A percentile compares a stretch with the other conserved stretches of the same genome.
phyloP scores from a whole-genome alignment of 441 rosid species.

The Pelargonium myrrhifolium region DNA sequence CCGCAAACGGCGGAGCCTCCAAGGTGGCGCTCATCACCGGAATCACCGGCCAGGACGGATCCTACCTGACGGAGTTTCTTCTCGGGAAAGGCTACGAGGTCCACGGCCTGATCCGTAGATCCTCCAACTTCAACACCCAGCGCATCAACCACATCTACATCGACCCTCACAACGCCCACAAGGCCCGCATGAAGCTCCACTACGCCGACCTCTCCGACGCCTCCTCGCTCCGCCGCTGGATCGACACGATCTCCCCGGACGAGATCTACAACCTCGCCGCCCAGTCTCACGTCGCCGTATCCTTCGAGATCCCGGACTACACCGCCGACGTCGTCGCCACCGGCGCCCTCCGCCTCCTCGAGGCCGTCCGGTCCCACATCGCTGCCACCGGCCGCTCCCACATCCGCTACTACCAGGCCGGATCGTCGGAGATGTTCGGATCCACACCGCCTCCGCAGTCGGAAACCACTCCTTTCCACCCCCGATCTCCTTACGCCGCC shows the following conservation, averaged over 20 bases:
- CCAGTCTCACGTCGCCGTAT: constrained; percentile 79
- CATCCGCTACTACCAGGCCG: constrained; percentile 75
- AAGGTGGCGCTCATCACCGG: constrained; percentile 69
- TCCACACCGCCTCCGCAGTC: constrained; percentile 74
- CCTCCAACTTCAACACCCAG: constrained; percentile 86
- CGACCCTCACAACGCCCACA: constrained; percentile 72
- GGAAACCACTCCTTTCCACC: constrained; percentile 64
- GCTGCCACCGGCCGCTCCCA: constrained; percentile 48
- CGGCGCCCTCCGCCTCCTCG: constrained; percentile 72
- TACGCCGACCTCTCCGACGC: constrained; percentile 81
- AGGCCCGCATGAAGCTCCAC: constrained; percentile 87
- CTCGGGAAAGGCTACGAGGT: constrained; percentile 69
- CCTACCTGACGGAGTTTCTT: constrained; percentile 74
- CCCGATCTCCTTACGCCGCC: constrained; percentile 77
- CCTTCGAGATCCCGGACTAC: constrained; percentile 82
- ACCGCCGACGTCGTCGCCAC: constrained; percentile 82
- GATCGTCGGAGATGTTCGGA: constrained; percentile 87
- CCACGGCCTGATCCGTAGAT: constrained; percentile 77
- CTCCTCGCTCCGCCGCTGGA: constrained; percentile 85
- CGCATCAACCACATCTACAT: constrained; percentile 85
- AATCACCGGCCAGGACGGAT: constrained; percentile 90
- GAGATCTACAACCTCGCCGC: constrained; percentile 88
- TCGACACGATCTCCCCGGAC: constrained; percentile 64
- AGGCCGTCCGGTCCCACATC: constrained; percentile 73
- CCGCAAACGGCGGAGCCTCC: constrained; percentile 26